phyloP scores from a whole-genome alignment of 768 basidiomycete species.

The Boletus rubroflammeus region DNA sequence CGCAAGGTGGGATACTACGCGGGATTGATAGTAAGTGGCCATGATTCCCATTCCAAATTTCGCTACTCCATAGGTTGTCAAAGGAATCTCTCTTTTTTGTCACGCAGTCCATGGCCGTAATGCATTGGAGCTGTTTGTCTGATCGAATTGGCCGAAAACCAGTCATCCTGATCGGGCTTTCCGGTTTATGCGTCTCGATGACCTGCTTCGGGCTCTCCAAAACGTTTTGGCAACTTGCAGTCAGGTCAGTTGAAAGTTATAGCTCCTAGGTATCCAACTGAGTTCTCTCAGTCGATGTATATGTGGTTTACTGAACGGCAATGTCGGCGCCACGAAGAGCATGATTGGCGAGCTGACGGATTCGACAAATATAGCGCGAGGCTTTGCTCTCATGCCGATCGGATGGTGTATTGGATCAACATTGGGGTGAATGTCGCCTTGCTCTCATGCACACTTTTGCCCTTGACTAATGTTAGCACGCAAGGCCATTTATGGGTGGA shows the following conservation, averaged over 20 bases:
- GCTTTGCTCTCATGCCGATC: slow-evolving; percentile 28
- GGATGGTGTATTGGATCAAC: slow-evolving; percentile 33
- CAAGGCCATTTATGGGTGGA: slow-evolving; percentile 47
- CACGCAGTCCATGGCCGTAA: slow-evolving; percentile 65
- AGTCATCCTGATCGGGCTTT: slow-evolving; percentile 60
- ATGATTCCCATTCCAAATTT: background rate
- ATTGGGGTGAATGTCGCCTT: slow-evolving; percentile 30
- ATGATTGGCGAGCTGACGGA: slow-evolving; percentile 66
- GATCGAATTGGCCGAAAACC: slow-evolving; percentile 72
- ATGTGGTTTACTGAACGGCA: slow-evolving; percentile 33
- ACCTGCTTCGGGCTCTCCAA: slow-evolving; percentile 66
- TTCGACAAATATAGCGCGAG: slow-evolving; percentile 29
- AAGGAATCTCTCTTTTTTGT: slow-evolving; percentile 77
- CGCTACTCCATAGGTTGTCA: background rate
- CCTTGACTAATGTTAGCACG: background rate
- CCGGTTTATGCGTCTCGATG: slow-evolving; percentile 64
- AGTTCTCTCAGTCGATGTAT: slow-evolving; percentile 24
- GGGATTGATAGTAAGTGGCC: slow-evolving; percentile 53
- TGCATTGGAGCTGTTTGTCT: slow-evolving; percentile 71
- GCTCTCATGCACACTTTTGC: background rate
- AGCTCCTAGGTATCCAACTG: background rate
- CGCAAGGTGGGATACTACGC: slow-evolving; percentile 57
- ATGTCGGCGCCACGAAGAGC: slow-evolving; percentile 46
- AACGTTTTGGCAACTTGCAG: slow-evolving; percentile 59
- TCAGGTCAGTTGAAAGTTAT: slow-evolving; percentile 29